Evolutionary conservation across 2,329 filamentous ascomycete genomes (phyloP).

Genomic region (Exserohilum rostratum): DNA sequence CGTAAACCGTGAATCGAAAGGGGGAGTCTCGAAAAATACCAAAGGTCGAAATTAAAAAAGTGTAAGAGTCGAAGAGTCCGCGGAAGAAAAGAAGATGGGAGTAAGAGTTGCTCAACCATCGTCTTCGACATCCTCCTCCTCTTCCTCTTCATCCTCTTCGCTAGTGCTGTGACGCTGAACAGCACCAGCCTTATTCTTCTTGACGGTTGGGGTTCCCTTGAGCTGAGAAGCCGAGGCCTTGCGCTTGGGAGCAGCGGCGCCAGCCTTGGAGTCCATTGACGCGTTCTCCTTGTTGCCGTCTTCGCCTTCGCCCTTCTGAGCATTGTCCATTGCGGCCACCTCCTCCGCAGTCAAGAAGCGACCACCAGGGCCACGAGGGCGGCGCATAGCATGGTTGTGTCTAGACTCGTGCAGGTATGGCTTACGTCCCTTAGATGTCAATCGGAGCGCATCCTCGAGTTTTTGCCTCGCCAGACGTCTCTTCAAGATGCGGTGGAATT

Average conservation of each 20-base stretch:
- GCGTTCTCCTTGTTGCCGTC: slow-evolving; percentile 51
- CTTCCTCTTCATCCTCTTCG: slow-evolving; percentile 60
- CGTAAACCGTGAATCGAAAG: slow-evolving; percentile 45
- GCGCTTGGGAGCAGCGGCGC: slow-evolving; percentile 36
- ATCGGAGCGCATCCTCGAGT: slow-evolving; percentile 86
- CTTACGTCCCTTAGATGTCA: slow-evolving; percentile 94
- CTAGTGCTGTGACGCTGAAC: slow-evolving; percentile 52
- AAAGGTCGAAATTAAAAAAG: slow-evolving; percentile 30
- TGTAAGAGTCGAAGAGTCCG: slow-evolving; percentile 18
- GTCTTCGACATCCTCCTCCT: slow-evolving; percentile 59
- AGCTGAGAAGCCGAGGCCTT: slow-evolving; percentile 41
- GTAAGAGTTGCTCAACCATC: slow-evolving; percentile 37
- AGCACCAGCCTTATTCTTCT: slow-evolving; percentile 57
- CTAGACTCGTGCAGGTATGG: slow-evolving; percentile 96
- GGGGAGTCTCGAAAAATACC: slow-evolving; percentile 20
- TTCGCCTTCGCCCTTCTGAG: slow-evolving; percentile 33
- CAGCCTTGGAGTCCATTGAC: slow-evolving; percentile 31
- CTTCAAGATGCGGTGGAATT: slow-evolving; percentile 97
- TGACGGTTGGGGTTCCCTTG: slow-evolving; percentile 45
- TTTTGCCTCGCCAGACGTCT: slow-evolving; percentile 90
- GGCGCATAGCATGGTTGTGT: slow-evolving; percentile 97
- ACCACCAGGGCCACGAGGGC: slow-evolving; percentile 90
- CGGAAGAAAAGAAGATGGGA: slow-evolving; percentile 4
- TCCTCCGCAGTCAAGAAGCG: slow-evolving; percentile 97
- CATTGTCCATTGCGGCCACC: slow-evolving; percentile 80